Base-by-base conservation (phyloP, 495 filamentous ascomycete genomes). In the Glutinoglossum americanum region DNA sequence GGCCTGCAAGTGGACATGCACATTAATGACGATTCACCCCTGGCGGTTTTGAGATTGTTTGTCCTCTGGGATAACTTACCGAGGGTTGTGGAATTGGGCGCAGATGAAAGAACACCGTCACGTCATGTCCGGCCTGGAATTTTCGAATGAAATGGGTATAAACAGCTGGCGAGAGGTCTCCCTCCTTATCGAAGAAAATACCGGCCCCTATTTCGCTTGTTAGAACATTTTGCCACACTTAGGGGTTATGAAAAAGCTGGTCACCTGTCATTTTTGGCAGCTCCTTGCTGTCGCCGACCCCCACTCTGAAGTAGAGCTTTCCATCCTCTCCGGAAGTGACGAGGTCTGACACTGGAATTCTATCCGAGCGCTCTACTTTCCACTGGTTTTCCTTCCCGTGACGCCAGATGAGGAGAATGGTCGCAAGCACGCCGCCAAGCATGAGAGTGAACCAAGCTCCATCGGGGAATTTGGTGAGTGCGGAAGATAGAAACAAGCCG, bases 351-450 rank as follows among this genome's bases (percentile, higher is more conserved):
- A 61, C 58, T 23, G 72, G 70, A 58, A 84, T 72, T 0, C 75
- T 72, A 59, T 84, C 81, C 48, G 72, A 70, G 0, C 70, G 73
- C 66, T 87, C 83, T 10, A 82, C 76, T 15, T 63, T 69, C 83
- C 83, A 87, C 64, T 87, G 83, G 54, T 75, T 74, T 58, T 84
- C 80, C 65, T 87, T 87, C 17, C 83, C 83, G 57, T 76, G 85
- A 21, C 83, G 77, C 83, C 83, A 87, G 13, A 86, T 70, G 28
- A 85, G 66, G 60, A 86, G 80, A 27, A 86, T 60, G 32, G 66
- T 69, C 0, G 79, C 71, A 0, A 87, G 69, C 0, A 83, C 63
- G 6, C 69, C 66, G 0, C 80, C 73, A n/a, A 87, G 72, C 0
- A 77, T 67, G 11, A 87, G 66, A 0, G 83, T 87, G 59, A 87